phyloP scores from a whole-genome alignment of 2,329 filamentous ascomycete species.

The Fusarium armeniacum region DNA sequence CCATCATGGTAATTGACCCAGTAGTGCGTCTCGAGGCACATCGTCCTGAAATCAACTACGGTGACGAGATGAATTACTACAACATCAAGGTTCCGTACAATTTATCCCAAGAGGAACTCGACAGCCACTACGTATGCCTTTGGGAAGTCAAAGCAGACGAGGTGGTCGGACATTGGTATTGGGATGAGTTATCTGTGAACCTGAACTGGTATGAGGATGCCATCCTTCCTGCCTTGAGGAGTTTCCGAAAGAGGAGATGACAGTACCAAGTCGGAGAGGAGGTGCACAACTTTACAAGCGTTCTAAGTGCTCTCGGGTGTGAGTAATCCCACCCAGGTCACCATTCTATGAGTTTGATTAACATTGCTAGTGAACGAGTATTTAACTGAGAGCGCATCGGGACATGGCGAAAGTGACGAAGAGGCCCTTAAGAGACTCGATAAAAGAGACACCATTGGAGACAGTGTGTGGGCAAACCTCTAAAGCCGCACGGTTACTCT shows the following conservation, averaged over 20 bases:
- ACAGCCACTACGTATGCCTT: constrained; percentile 5
- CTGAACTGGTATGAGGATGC: constrained; percentile 7
- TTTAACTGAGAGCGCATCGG: not conserved
- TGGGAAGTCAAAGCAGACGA: constrained; percentile 3
- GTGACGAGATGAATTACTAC: not conserved
- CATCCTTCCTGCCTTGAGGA: constrained; percentile 1
- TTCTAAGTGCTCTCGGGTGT: not conserved
- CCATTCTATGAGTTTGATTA: not conserved
- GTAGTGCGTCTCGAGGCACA: constrained; percentile 2
- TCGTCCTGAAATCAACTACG: constrained; percentile 1
- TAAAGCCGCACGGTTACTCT: not conserved
- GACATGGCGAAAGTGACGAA: not conserved
- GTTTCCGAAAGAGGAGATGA: not conserved
- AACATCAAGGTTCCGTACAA: not conserved
- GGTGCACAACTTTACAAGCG: not conserved
- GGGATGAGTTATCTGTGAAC: constrained; percentile 1
- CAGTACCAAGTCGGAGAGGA: not conserved
- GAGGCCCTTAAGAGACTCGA: not conserved
- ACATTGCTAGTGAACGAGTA: not conserved
- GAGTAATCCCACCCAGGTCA: not conserved
- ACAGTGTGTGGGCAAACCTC: not conserved
- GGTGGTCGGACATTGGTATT: constrained; percentile 1
- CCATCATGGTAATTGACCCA: not conserved
- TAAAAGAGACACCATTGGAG: not conserved
- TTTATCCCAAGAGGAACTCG: not conserved